These are phyloP conservation scores for Pythium volutum DNA, from an alignment of 352 stramenopile species.

Conservation along the genomic window DNA sequence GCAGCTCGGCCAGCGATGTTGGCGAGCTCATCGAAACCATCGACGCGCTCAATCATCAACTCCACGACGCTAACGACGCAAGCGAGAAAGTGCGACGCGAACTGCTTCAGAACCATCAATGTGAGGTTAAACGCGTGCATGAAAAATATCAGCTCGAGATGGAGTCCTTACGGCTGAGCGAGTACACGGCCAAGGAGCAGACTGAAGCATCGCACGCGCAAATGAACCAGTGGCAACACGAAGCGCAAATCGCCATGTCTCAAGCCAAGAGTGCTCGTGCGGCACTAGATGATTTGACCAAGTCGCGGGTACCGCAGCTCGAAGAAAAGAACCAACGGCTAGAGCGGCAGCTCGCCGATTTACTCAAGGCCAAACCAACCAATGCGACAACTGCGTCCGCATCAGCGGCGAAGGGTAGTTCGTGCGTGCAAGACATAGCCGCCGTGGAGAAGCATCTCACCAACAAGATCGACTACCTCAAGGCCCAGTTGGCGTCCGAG, in stretches of 20 bases:
- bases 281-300: conserved; percentile 48
- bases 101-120: conserved; percentile 37
- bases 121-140: conserved; percentile 57
- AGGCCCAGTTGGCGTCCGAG: conserved; percentile 76
- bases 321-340: conserved; percentile 70
- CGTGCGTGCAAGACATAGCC: conserved; percentile 28
- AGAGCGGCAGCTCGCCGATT: conserved; percentile 46
- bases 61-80: conserved; percentile 44
- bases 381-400: background rate
- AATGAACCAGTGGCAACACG: conserved; percentile 47
- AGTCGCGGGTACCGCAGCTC: conserved; percentile 41
- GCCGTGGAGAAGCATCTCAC: conserved; percentile 68
- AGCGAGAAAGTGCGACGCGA: conserved; percentile 40
- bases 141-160: conserved; percentile 68
- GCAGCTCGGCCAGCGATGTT: conserved; percentile 35
- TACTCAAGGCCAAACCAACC: conserved; percentile 25
- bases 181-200: conserved; percentile 62
- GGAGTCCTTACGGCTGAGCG: conserved; percentile 54
- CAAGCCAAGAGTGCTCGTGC: conserved; percentile 52
- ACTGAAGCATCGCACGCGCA: conserved; percentile 41
- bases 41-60: conserved; percentile 53
- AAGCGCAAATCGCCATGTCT: conserved; percentile 44
- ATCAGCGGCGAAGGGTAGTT: background rate
- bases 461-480: conserved; percentile 84
- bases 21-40: conserved; percentile 69